Base-by-base conservation (phyloP, 768 basidiomycete species). In the Xanthoconium purpureum region DNA sequence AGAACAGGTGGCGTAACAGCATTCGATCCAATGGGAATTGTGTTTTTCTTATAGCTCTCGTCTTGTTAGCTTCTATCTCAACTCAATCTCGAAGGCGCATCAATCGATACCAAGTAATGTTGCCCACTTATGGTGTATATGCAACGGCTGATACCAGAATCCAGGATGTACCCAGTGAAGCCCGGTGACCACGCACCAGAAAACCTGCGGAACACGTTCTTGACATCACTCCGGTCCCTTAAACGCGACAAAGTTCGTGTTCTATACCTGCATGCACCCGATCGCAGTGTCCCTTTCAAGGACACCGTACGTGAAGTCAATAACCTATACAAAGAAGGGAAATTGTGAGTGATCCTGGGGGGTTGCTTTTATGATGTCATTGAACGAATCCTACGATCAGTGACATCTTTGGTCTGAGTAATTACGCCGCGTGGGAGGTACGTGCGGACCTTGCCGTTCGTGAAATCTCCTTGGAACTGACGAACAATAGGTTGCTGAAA, bases 401-500 rank as follows among this genome's bases (percentile, higher is more conserved):
- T 63, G 80, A 84, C 56, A 75, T 78, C n/a, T 81, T 86, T 55
- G 84, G 85, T 3, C 73, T 87, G 58, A 85, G 84, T 62, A 86
- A 86, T 66, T 86, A 74, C 40, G 55, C 67, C 1, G 77, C 83
- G 0, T 85, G 82, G 81, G 83, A 86, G 66, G 78, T 75, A 37
- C 28, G 66, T 66, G 2, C 15, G 14, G 15, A 28, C 14, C 13
- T 37, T 29, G n/a, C 3, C 14, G 1, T 18, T 32, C 5, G 4
- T 42, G n/a, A 8, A 7, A 11, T 28, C 13, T 11, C n/a, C 18
- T 44, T 30, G 6, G 9, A 51, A 20, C 49, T 38, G 13, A 52
- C 15, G 20, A 51, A 10, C 33, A 11, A n/a, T 50, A 78, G 76
- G 82, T 84, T 14, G 82, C 83, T 4, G 83, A 84, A 61, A 76